Percentiles rank a stretch among this genome's conserved stretches.
Evolutionary conservation across 2,329 filamentous ascomycete species (phyloP).

Genomic region (Phialophora tarda): DNA sequence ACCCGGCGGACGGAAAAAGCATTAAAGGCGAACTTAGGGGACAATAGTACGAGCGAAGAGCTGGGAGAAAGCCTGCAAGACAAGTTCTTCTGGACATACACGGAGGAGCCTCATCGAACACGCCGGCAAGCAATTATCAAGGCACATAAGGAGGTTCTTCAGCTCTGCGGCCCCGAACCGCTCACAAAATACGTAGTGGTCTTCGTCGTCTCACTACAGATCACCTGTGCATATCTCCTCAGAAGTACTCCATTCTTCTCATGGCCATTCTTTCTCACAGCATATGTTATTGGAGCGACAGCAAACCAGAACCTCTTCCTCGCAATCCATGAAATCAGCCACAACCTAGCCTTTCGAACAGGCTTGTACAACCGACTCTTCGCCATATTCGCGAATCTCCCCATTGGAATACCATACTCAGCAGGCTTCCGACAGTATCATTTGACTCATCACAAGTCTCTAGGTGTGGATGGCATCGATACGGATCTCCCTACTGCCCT

Average conservation of each 20-base stretch:
- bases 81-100: slow-evolving; percentile 98
- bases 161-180: slow-evolving; percentile 94
- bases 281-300: slow-evolving; percentile 90
- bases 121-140: slow-evolving; percentile 94
- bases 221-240: slow-evolving; percentile 77
- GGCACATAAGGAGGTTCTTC: slow-evolving; percentile 95
- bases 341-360: slow-evolving; percentile 91
- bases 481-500: slow-evolving; percentile 92
- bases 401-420: slow-evolving; percentile 94
- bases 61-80: slow-evolving; percentile 44
- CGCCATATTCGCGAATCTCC: slow-evolving; percentile 92
- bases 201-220: slow-evolving; percentile 80
- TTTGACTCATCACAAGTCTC: slow-evolving; percentile 97
- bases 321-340: slow-evolving; percentile 97
- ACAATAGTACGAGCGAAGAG: slow-evolving; percentile 15
- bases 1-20: slow-evolving; percentile 9
- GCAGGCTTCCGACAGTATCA: slow-evolving; percentile 97
- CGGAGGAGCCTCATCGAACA: slow-evolving; percentile 94
- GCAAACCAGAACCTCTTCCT: slow-evolving; percentile 98
- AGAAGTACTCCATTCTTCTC: slow-evolving; percentile 79
- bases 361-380: slow-evolving; percentile 80
- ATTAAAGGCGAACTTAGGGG: slow-evolving; percentile 5
- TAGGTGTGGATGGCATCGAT: slow-evolving; percentile 93
- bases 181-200: slow-evolving; percentile 92
- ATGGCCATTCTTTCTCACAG: slow-evolving; percentile 81